A percentile compares a stretch with the other conserved stretches of the same genome.
These are phyloP conservation scores for Pseudophaeomoniella oleicola DNA, from an alignment of 2,329 filamentous ascomycete genomes.

Conservation along the genomic window DNA sequence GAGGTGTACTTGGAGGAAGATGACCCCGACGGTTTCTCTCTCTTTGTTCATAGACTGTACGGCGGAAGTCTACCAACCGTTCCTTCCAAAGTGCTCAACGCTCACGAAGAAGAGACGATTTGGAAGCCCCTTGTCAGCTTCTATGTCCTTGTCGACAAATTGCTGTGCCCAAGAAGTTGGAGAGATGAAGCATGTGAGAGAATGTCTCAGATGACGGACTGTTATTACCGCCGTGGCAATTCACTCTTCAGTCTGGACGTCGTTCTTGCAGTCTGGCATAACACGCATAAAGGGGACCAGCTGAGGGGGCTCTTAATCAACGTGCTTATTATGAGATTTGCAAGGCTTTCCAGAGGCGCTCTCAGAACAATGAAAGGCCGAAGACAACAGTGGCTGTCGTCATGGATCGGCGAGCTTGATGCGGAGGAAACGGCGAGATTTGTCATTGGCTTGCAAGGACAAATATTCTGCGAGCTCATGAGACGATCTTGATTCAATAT, in stretches of 20 bases:
- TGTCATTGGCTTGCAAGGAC: too few species aligned
- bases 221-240: background rate
- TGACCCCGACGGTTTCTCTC: conserved; percentile 36
- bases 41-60: conserved; percentile 25
- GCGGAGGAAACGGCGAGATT: background rate
- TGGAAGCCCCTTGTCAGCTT: background rate
- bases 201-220: background rate
- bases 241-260: background rate
- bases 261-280: background rate
- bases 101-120: background rate
- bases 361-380: background rate
- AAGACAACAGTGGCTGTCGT: background rate
- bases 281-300: background rate
- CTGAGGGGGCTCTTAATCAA: background rate
- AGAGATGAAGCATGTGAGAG: background rate
- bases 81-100: background rate
- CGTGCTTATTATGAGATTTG: background rate
- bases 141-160: background rate
- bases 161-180: background rate
- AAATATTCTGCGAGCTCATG: too few species aligned
- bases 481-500: too few species aligned
- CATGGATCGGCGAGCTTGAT: background rate
- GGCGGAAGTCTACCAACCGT: conserved; percentile 5
- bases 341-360: background rate
- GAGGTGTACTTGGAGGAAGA: conserved; percentile 36